Base-by-base conservation (phyloP, 306 rosid species). In the Cicer chorassanicum region DNA sequence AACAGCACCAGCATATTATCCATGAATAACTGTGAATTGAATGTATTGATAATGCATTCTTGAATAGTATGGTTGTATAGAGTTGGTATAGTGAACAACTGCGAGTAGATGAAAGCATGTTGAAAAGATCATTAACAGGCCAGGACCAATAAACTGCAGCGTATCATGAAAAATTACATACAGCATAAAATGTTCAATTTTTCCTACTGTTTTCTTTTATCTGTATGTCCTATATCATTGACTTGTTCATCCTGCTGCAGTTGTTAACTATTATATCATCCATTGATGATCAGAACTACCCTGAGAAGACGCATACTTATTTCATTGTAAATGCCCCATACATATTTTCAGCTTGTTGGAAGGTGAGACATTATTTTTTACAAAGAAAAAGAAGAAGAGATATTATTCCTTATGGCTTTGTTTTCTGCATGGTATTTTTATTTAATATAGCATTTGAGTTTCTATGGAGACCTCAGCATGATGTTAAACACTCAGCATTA, bases 341-440 rank as follows among this genome's bases (percentile, higher is more conserved):
- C 80, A 81, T 94, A 80, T 94, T 94, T 86, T 91, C 98, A 45
- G 88, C 97, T 49, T 94, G 97, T 86, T 94, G 98, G 98, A 90
- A 89, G 97, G 97, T 93, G 76, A 81, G 80, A 82, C 15, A 34
- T 48, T 62, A 61, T 19, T 39, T 46, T 40, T 34, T 69, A 9
- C 38, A 43, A 57, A 39, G 36, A 14, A 65, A 16, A 43, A 24
- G 10, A 44, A 36, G 7, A 8, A 19, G 15, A 70, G 10, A 77
- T 40, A 29, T 66, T 51, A 68, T 65, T 82, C 82, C 36, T 65
- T 61, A 60, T 79, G 60, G 69, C 65, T 53, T 65, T 10, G 40
- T 54, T 59, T 41, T 59, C 80, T 19, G n/a, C 50, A 16, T 64
- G 63, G 53, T 61, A 62, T 50, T 54, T 49, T 57, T 60, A 74